Base-by-base conservation (phyloP, 192 early-diverging fungal species). In the Geranomyces michiganensis region DNA sequence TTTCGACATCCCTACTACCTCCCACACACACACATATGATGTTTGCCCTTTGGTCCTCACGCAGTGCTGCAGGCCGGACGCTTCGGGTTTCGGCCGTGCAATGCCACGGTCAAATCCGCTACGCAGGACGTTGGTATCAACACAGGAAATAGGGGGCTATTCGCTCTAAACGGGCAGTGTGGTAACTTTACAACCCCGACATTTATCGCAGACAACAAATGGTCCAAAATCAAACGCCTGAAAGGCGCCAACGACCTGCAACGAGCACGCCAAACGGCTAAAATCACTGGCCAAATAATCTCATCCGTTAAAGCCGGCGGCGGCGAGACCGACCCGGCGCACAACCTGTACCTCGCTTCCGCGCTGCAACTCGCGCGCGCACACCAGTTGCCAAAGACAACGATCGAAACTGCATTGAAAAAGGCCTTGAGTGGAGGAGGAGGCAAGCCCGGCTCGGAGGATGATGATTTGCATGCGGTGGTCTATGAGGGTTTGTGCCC, bases 331-430 rank as follows among this genome's bases (percentile, higher is more conserved):
- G 90, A 92, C 73, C 71, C 85, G 1, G 31, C 45, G 17, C 68
- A 78, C 19, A 92, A 92, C 77, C 70, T 78, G 1, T 79, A 84
- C n/a, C 75, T 93, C 12, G 72, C 80, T 31, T 72, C 89, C 6
- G 80, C 88, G 15, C 64, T 93, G 6, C 78, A 80, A 46, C 75
- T 82, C 44, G 90, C 90, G 12, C 79, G 79, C 43, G 69, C 76
- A 36, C 73, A 72, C 9, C 88, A 87, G 62, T 80, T 94, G 86
- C 88, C 92, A 7, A 92, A 89, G 66, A 84, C 85, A 59, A 92
- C 76, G 64, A 72, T 92, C 30, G 90, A 92, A 60, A 81, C 74
- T 33, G 89, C 92, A 13, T 76, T 94, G 17, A 90, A 87, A 64
- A 88, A 85, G 72, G 89, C 82, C 41, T 36, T 49, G 30, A 29